phyloP scores from a whole-genome alignment of 805 yeast species.

The Pichia paraexigua region DNA sequence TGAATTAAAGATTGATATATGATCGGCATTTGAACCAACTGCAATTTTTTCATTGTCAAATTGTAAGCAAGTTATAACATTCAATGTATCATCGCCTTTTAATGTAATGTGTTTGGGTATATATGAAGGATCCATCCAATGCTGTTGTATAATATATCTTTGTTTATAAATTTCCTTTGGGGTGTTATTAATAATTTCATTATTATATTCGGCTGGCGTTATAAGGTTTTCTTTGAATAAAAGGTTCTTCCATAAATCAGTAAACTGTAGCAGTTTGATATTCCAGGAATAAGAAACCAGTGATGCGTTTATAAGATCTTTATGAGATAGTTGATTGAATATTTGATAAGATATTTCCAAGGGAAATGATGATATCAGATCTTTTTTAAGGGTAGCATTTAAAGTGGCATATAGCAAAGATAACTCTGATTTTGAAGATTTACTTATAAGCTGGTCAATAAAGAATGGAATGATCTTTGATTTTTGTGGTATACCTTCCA shows the following conservation, averaged over 20 bases:
- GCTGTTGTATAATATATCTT: slow-evolving; percentile 44
- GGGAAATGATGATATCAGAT: slow-evolving; percentile 64
- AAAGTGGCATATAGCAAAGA: not conserved
- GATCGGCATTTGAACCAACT: slow-evolving; percentile 85
- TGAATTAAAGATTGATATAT: slow-evolving; percentile 75
- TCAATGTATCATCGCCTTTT: slow-evolving; percentile 54
- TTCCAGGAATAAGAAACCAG: slow-evolving; percentile 67
- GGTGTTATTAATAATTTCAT: slow-evolving; percentile 16
- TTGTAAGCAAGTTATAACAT: slow-evolving; percentile 91
- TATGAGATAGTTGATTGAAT: slow-evolving; percentile 51
- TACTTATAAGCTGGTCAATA: not conserved
- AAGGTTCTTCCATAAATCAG: slow-evolving; percentile 62
- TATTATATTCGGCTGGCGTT: slow-evolving; percentile 37
- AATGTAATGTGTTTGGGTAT: slow-evolving; percentile 61
- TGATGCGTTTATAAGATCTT: slow-evolving; percentile 31
- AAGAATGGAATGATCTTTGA: not conserved
- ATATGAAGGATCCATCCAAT: slow-evolving; percentile 76
- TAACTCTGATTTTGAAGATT: not conserved
- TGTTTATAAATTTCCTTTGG: slow-evolving; percentile 45
- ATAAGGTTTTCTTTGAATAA: slow-evolving; percentile 55
- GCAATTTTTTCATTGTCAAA: slow-evolving; percentile 85
- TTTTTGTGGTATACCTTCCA: not conserved
- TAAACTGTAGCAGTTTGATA: slow-evolving; percentile 48
- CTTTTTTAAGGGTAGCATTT: slow-evolving; percentile 41
- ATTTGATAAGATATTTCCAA: slow-evolving; percentile 63